Conservation (phyloP, 768 basidiomycete genomes). For the Tephrocybe sp. region DNA sequence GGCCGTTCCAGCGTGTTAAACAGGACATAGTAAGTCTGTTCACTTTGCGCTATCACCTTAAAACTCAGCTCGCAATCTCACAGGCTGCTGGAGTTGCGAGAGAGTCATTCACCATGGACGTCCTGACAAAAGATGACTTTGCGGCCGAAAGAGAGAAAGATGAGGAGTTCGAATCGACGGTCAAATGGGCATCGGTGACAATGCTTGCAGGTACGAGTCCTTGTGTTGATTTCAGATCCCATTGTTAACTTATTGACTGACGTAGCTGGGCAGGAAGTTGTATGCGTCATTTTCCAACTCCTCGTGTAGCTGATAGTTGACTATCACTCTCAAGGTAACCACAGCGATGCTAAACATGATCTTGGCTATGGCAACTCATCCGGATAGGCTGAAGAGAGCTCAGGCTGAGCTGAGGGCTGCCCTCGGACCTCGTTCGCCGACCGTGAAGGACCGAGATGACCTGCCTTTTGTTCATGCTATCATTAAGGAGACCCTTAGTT, state of each 20-base stretch:
- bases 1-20: too few relatives aligned
- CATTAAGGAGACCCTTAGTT: not conserved
- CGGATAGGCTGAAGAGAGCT: not conserved
- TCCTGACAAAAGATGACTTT: not conserved
- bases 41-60: too few relatives aligned
- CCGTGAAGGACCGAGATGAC: not conserved
- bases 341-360: not conserved
- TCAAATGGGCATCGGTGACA: not conserved
- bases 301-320: too few relatives aligned
- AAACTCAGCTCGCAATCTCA: too few relatives aligned
- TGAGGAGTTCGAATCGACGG: not conserved
- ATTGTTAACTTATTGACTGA: not conserved
- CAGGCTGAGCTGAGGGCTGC: not conserved
- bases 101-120: not conserved
- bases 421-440: not conserved
- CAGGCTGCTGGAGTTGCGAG: too few relatives aligned
- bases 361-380: not conserved
- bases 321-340: too few relatives aligned
- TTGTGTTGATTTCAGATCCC: not conserved
- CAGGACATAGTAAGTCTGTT: too few relatives aligned
- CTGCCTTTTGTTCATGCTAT: not conserved
- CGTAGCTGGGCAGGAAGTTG: not conserved
- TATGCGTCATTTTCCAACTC: not conserved
- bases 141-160: not conserved
- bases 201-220: not conserved